Percentiles rank a stretch among this genome's conserved stretches.
phyloP scores from a whole-genome alignment of 2,329 filamentous ascomycete genomes.

The Neofusicoccum kwambonambiense region DNA sequence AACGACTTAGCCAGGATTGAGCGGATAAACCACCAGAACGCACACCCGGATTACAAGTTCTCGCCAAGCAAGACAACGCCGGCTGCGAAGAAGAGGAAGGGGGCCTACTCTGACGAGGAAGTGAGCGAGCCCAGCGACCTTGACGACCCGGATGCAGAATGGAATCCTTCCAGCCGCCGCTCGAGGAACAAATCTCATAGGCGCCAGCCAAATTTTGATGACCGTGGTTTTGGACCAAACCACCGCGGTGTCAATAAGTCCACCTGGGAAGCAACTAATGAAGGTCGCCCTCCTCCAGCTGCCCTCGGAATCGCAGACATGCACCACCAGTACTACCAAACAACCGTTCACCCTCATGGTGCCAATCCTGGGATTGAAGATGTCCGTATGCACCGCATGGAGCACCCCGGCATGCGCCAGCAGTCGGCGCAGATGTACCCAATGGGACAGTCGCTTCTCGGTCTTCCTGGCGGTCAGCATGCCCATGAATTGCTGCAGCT shows the following conservation, averaged over 20 bases:
- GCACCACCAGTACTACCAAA: conserved; percentile 51
- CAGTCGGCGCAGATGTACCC: conserved; percentile 9
- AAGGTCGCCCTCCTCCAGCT: conserved; percentile 48
- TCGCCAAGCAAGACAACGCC: conserved; percentile 69
- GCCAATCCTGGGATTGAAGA: conserved; percentile 32
- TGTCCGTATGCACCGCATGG: conserved; percentile 44
- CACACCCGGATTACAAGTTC: conserved; percentile 93
- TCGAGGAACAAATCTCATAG: conserved; percentile 7
- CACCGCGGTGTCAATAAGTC: conserved; percentile 43
- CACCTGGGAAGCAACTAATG: conserved; percentile 54
- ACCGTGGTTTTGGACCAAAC: conserved; percentile 30
- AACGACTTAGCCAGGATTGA: conserved; percentile 77
- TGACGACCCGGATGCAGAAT: conserved; percentile 38
- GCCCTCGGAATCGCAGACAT: conserved; percentile 45
- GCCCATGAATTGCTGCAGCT: conserved; percentile 38
- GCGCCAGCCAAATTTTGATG: conserved; percentile 24
- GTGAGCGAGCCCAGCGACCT: conserved; percentile 44
- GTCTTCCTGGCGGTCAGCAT: conserved; percentile 40
- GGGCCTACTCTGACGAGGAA: conserved; percentile 36
- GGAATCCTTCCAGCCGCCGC: conserved; percentile 31
- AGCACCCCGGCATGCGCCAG: conserved; percentile 18
- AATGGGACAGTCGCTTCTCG: conserved; percentile 31
- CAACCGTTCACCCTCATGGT: conserved; percentile 44
- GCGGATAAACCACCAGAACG: conserved; percentile 76
- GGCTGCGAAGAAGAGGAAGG: conserved; percentile 50